Evolutionary conservation across 2,329 filamentous ascomycete species (phyloP).

Genomic region (Colletotrichum kahawae): DNA sequence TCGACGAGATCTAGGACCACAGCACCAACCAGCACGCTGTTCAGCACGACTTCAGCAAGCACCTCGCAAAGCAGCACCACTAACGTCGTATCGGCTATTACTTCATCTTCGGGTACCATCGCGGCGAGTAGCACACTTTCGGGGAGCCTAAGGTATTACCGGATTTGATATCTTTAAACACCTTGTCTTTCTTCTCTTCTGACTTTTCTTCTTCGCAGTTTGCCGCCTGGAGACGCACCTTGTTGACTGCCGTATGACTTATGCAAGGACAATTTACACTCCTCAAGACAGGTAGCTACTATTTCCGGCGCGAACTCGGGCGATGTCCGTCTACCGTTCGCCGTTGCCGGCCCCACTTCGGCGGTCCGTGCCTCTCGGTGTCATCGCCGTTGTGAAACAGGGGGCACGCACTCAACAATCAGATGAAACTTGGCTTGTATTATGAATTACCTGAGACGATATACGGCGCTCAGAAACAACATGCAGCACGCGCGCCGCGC

Average conservation of each 20-base stretch:
- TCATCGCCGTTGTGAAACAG: background rate
- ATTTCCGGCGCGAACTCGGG: background rate
- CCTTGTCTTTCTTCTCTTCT: no score
- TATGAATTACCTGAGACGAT: background rate
- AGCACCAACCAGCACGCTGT: background rate
- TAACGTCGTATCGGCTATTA: no score
- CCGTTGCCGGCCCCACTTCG: background rate
- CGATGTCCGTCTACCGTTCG: background rate
- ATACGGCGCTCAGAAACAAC: background rate
- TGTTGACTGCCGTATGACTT: no score
- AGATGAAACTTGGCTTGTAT: conserved; percentile 15
- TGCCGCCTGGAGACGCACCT: no score
- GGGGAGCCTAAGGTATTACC: no score
- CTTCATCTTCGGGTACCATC: no score
- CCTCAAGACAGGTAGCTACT: no score
- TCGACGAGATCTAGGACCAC: background rate
- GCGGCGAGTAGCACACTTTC: no score
- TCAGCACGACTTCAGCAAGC: background rate
- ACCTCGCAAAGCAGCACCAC: no score
- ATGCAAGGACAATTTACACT: no score
- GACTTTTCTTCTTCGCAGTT: no score
- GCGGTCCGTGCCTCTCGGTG: background rate
- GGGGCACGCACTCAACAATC: background rate
- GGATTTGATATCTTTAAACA: no score
- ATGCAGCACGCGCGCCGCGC: background rate